Base-by-base conservation (phyloP, 768 basidiomycete genomes). In the Gymnopilus dilepis region DNA sequence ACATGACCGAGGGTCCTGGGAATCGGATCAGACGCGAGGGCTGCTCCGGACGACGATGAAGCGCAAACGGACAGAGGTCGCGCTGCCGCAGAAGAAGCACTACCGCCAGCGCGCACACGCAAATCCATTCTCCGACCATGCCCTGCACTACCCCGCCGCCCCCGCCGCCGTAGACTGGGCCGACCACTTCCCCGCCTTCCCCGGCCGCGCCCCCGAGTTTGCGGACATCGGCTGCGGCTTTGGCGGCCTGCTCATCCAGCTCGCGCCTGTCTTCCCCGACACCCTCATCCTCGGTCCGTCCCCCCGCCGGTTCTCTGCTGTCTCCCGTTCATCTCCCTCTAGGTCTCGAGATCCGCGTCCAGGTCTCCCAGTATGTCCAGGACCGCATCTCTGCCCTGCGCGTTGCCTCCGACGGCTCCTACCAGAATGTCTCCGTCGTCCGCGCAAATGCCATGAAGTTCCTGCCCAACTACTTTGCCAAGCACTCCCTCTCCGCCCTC, bases 401-500 rank as follows among this genome's bases (percentile, higher is more conserved):
- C n/a, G 79, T 91, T 48, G 84, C 85, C 42, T 74, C 82, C 43
- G 74, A 74, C 1, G 76, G 82, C 2, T 82, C 85, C 42, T 95
- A 88, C 74, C 87, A 93, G 67, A 99, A 99, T 73, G 86, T 97
- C 57, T 95, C 94, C 34, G 86, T 98, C 64, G 91, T 97, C 64
- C 89, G 97, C 52, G 96, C 93, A 13, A 99, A 99, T 73, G 91
- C 95, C 48, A 98, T 98, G 96, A 99, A 99, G 78, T 98, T 99
- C 75, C 82, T 98, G 58, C 92, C 96, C 6, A 99, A 99, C 76
- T 98, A 95, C 76, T 97, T 99, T 75, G 72, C 83, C 22, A 95
- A 96, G 72, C 89, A 89, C 59, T 97, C 97, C 64, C 82, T 99
- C 37, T 89, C 91, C 19, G 89, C 97, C 50, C 82, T 99, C 52